A percentile compares a stretch with the other conserved stretches of the same genome.
These are phyloP conservation scores for Grifola frondosa DNA, from an alignment of 1,284 basidiomycete species.

Conservation along the genomic window DNA sequence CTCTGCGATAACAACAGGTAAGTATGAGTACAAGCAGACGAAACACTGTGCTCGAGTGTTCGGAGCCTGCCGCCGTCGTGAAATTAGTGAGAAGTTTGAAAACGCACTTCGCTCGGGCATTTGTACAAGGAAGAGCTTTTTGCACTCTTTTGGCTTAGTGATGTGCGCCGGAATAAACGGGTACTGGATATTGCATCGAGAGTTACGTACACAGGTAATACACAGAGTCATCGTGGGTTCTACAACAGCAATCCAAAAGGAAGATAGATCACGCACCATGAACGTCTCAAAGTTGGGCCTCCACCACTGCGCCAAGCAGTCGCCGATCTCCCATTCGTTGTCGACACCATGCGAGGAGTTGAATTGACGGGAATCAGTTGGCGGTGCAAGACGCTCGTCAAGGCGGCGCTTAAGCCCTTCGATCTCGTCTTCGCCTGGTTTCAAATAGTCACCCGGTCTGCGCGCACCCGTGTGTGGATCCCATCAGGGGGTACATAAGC, in stretches of 20 bases:
- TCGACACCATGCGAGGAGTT: constrained; percentile 71
- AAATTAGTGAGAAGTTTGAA: constrained; percentile 1
- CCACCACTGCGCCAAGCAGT: constrained; percentile 96
- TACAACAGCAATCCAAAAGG: constrained; percentile 2
- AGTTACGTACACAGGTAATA: constrained; percentile 10
- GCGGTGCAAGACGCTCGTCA: constrained; percentile 86
- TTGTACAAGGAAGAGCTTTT: constrained; percentile 93
- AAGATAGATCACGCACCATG: constrained; percentile 64
- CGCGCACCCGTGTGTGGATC: not conserved
- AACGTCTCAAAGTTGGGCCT: constrained; percentile 97
- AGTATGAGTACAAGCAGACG: not conserved
- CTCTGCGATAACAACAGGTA: constrained; percentile 50
- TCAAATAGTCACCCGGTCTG: constrained; percentile 97
- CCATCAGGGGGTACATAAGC: not conserved
- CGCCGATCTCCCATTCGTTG: constrained; percentile 93
- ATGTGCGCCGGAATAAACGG: constrained; percentile 97
- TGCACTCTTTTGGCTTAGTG: constrained; percentile 97
- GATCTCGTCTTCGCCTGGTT: constrained; percentile 91
- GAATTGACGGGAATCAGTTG: constrained; percentile 61
- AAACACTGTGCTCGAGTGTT: not conserved
- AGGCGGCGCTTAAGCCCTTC: constrained; percentile 86
- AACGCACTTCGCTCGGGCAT: constrained; percentile 90
- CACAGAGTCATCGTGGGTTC: constrained; percentile 1
- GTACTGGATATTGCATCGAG: constrained; percentile 59
- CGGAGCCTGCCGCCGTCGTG: not conserved